Base-by-base conservation (phyloP, 2,329 filamentous ascomycete genomes). In the Fusarium anthophilum region DNA sequence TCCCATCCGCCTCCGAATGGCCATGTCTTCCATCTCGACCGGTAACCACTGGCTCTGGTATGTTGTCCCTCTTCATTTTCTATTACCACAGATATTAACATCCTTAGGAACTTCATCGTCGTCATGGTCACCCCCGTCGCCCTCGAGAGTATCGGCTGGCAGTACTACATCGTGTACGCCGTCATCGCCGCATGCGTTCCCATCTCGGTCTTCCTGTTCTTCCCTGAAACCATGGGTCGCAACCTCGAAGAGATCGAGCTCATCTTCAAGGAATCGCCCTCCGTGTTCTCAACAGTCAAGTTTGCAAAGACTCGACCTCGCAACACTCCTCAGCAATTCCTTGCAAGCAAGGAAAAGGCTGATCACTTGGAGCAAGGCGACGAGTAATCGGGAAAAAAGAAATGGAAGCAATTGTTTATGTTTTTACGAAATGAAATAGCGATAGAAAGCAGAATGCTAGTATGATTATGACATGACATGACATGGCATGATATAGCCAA, bases 51-150 rank as follows among this genome's bases (percentile, higher is more conserved):
- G 78, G 78, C 70, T 79, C 12, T 79, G 75, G 75, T 77, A 77
- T 39, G 75, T 62, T 39, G 39, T 11, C 41, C 17, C 48, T 13
- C 3, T 6, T 32, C 24, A 9, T 24, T 70, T 70, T 2, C 63
- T 82, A 1, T 14, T 0, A 6, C 77, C 61, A 35, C 48, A 73
- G 61, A 63, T 69, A 73, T 28, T 60, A 51, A 72, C 32, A 44
- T 15, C 20, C 26, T 45, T 22, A 77, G 78, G 73, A 83, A 83
- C 76, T 86, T 88, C 77, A 84, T 84, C 12, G 80, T 84, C 47
- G 90, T 91, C 38, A 86, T 92, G 74, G 87, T 92, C 32, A 92
- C 91, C 0, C 92, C 91, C 0, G 87, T 91, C 1, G 86, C 92
- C 8, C 87, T 93, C 26, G 83, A 89, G 64, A 87, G 88, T 53